phyloP scores from a whole-genome alignment of 805 yeast genomes.

The Pichia nanzhaoensis region DNA sequence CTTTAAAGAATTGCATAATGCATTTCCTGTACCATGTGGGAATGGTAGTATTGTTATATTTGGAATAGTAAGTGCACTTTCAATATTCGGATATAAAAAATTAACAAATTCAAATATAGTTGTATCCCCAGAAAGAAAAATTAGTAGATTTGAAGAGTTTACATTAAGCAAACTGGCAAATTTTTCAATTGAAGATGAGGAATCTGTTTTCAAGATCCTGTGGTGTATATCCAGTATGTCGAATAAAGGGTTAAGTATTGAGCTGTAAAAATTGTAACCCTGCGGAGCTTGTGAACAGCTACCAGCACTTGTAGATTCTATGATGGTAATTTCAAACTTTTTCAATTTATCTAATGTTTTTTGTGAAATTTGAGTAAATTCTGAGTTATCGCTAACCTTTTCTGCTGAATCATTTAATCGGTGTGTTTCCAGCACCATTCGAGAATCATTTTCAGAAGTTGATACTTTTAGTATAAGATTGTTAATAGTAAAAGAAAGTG shows the following conservation, averaged over 20 bases:
- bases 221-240: slow-evolving; percentile 29
- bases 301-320: slow-evolving; percentile 50
- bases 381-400: too few species aligned
- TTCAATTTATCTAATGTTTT: neutral
- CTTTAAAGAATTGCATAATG: slow-evolving; percentile 59
- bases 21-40: slow-evolving; percentile 87
- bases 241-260: slow-evolving; percentile 44
- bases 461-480: neutral
- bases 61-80: neutral
- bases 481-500: neutral
- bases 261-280: slow-evolving; percentile 28
- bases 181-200: slow-evolving; percentile 33
- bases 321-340: slow-evolving; percentile 18
- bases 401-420: too few species aligned
- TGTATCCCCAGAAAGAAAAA: slow-evolving; percentile 82
- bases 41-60: slow-evolving; percentile 32
- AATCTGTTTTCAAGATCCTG: slow-evolving; percentile 5
- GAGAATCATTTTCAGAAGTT: neutral
- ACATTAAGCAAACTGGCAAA: slow-evolving; percentile 16
- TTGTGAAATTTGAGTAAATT: neutral
- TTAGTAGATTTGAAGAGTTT: slow-evolving; percentile 32
- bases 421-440: too few species aligned
- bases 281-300: slow-evolving; percentile 21
- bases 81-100: slow-evolving; percentile 13
- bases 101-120: slow-evolving; percentile 74